phyloP scores from a whole-genome alignment of 495 filamentous ascomycete species.

The Neurospora sublineolata region DNA sequence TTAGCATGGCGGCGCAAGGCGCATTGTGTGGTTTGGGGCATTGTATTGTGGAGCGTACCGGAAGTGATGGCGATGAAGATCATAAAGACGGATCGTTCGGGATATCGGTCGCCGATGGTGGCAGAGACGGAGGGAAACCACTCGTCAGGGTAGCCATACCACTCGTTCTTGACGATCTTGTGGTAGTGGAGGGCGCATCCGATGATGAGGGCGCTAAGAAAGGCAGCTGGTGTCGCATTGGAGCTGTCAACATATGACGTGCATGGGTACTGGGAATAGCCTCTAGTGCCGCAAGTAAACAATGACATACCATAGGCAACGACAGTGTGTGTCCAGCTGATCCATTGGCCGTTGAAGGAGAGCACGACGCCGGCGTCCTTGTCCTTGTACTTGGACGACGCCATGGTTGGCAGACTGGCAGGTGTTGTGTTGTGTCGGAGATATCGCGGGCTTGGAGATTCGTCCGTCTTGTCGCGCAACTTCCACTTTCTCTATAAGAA shows the following conservation, averaged over 20 bases:
- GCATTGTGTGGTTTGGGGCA: neutral
- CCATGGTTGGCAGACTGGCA: constrained; percentile 10
- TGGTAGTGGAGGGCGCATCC: constrained; percentile 80
- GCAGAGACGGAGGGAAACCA: constrained; percentile 99
- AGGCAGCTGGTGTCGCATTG: constrained; percentile 48
- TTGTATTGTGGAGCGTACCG: constrained; percentile 33
- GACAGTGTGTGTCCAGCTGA: constrained; percentile 77
- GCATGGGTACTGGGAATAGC: neutral
- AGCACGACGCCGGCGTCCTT: constrained; percentile 61
- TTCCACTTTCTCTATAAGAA: neutral
- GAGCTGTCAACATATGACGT: neutral
- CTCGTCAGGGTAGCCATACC: constrained; percentile 93
- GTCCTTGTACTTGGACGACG: constrained; percentile 68
- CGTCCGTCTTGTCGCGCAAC: neutral
- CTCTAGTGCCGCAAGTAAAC: neutral
- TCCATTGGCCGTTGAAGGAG: constrained; percentile 79
- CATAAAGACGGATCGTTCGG: constrained; percentile 93
- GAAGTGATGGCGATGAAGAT: constrained; percentile 95
- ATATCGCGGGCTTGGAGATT: neutral
- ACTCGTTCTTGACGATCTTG: constrained; percentile 97
- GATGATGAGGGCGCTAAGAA: constrained; percentile 78
- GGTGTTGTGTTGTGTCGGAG: neutral
- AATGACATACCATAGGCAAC: constrained; percentile 58
- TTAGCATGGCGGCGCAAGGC: neutral
- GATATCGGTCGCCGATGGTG: constrained; percentile 97